phyloP scores from a whole-genome alignment of 768 basidiomycete genomes.

The Mycena rosella region DNA sequence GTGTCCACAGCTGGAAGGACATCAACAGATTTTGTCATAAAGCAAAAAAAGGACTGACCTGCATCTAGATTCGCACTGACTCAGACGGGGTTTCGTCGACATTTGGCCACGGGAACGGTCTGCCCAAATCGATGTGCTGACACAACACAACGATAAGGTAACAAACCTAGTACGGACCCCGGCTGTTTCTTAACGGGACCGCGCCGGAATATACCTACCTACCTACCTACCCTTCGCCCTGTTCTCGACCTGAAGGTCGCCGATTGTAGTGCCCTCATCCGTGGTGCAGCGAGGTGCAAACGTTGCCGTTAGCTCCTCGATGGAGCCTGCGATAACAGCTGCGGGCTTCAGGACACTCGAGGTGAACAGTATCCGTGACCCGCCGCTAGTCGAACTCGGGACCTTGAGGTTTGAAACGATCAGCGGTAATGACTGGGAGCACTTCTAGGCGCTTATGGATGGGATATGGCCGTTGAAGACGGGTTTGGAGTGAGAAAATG shows the following conservation, averaged over 20 bases:
- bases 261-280: neutral
- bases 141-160: neutral
- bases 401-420: neutral
- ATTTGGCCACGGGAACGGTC: slow-evolving; percentile 5
- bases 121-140: neutral
- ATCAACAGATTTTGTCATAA: neutral
- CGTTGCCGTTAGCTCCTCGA: neutral
- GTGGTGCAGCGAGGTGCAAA: neutral
- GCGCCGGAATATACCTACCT: no score
- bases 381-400: neutral
- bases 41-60: neutral
- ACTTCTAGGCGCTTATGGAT: no score
- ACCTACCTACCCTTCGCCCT: neutral
- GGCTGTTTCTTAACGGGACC: no score
- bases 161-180: no score
- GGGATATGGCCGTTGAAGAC: no score
- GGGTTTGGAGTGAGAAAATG: no score
- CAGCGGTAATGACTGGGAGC: no score
- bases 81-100: neutral
- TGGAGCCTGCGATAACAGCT: neutral
- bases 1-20: slow-evolving; percentile 6
- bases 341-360: slow-evolving; percentile 5
- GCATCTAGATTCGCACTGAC: slow-evolving; percentile 11
- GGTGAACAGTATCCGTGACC: neutral
- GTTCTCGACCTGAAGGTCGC: neutral